Percentiles rank a stretch among this genome's conserved stretches.
Evolutionary conservation across 345 rosid species (phyloP).

Genomic region (Clarkia xantiana): DNA sequence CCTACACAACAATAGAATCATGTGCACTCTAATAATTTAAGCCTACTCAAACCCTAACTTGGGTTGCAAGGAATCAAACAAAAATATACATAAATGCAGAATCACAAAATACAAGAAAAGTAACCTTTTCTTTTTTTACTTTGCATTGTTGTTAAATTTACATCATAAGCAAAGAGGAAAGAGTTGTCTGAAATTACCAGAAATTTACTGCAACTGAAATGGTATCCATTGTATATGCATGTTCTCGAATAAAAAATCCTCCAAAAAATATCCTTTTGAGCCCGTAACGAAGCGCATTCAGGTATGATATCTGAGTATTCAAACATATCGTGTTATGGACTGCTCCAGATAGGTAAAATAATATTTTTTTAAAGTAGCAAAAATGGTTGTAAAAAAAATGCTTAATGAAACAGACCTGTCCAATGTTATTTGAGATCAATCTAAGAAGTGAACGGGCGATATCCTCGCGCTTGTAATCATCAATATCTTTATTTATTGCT

Average conservation of each 20-base stretch:
- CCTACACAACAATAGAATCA: too few relatives aligned
- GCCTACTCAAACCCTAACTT: too few relatives aligned
- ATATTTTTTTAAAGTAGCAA: too few relatives aligned
- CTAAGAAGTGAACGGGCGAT: constrained; percentile 57
- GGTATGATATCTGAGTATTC: constrained; percentile 43
- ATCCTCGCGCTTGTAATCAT: constrained; percentile 66
- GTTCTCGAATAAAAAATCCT: constrained; percentile 70
- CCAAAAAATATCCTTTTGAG: constrained; percentile 70
- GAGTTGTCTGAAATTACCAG: constrained; percentile 29
- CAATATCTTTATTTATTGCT: constrained; percentile 58
- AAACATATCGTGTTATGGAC: not conserved
- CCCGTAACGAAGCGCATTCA: constrained; percentile 77
- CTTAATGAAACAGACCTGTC: constrained; percentile 51
- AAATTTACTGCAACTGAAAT: constrained; percentile 63
- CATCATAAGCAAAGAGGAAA: not conserved
- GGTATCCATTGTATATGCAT: constrained; percentile 68
- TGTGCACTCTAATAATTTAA: too few relatives aligned
- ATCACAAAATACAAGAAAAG: too few relatives aligned
- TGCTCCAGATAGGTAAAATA: too few relatives aligned
- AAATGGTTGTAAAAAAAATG: too few relatives aligned
- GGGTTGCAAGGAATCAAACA: too few relatives aligned
- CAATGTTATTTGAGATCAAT: constrained; percentile 79
- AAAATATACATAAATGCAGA: too few relatives aligned
- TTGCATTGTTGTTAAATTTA: too few relatives aligned
- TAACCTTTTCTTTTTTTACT: too few relatives aligned